Base-by-base conservation (phyloP, 371 early-diverging fungal species). In the Mortierella sp. region DNA sequence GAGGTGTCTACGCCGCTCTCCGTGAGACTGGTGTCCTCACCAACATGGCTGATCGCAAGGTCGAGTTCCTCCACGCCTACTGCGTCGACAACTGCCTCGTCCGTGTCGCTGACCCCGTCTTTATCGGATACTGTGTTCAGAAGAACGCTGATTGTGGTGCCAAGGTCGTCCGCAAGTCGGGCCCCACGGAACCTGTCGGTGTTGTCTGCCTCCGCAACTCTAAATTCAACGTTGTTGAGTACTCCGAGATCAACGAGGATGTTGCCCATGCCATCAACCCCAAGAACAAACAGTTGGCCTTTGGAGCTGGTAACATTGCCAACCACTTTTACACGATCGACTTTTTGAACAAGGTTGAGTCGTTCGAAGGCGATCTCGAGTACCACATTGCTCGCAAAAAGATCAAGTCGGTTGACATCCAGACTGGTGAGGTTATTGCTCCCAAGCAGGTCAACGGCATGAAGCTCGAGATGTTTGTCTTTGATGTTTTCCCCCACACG, bases 361-460 rank as follows among this genome's bases (percentile, higher is more conserved):
- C 87, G 21, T 89, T 97, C 77, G 96, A 97, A 71, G 76, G 82
- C 55, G 80, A 89, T 71, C 88, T 98, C 18, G 95, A 95, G 84
- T 96, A 96, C 85, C 99, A 98, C 84, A 90, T 98, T 72, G 99
- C 99, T 44, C 90, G 90, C 80, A 98, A 98, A 91, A 98, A 98
- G 93, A 97, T 98, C 87, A 94, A 93, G 86, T 89, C 93, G 73
- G 83, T 94, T 55, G 95, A 97, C 76, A 61, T 90, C n/a, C 84
- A 86, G 55, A 87, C 94, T 6, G 97, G 96, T 37, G 89, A 90
- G 67, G 62, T 74, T n/a, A 80, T 94, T 46, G 60, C 84, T 2
- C 97, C 97, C 51, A 88, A 89, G 69, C 87, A 86, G 60, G 91
- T 91, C 79, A 97, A 97, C 72, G 99, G 98, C 53, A 96, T 98